A percentile compares a stretch with the other conserved stretches of the same genome.
Conservation (phyloP, 352 stramenopile species). For the Pythium sp. region DNA sequence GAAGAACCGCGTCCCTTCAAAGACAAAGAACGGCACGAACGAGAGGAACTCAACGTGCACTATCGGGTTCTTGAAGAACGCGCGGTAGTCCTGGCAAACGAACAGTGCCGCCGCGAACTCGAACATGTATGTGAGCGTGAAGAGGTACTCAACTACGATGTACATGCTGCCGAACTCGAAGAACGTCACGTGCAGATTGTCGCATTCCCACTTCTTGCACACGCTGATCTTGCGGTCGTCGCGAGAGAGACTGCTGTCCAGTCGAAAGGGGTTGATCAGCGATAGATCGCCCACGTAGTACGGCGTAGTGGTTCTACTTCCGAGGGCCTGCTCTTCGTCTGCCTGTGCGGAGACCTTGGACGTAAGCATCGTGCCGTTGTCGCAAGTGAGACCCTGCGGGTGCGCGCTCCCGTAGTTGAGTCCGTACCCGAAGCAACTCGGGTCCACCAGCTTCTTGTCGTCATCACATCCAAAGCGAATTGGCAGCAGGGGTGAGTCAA, state of each 20-base stretch:
- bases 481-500: slow-evolving; percentile 28
- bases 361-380: slow-evolving; percentile 24
- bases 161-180: slow-evolving; percentile 62
- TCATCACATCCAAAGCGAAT: slow-evolving; percentile 52
- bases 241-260: slow-evolving; percentile 35
- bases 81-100: slow-evolving; percentile 32
- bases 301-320: neutral
- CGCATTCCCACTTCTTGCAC: slow-evolving; percentile 76
- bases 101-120: slow-evolving; percentile 45
- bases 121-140: slow-evolving; percentile 63
- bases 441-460: slow-evolving; percentile 31
- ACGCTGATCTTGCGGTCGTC: slow-evolving; percentile 40
- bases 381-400: slow-evolving; percentile 44
- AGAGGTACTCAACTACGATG: slow-evolving; percentile 58
- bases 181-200: slow-evolving; percentile 71
- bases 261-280: slow-evolving; percentile 51
- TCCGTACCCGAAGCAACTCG: slow-evolving; percentile 52
- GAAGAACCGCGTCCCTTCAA: slow-evolving; percentile 38
- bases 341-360: neutral
- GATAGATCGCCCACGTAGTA: slow-evolving; percentile 28
- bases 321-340: neutral
- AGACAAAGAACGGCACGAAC: slow-evolving; percentile 70
- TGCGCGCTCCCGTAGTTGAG: slow-evolving; percentile 48
- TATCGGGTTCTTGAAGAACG: slow-evolving; percentile 67
- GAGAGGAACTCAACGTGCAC: slow-evolving; percentile 62